phyloP scores from a whole-genome alignment of 441 rosid species.

The Erysimum pusillum region DNA sequence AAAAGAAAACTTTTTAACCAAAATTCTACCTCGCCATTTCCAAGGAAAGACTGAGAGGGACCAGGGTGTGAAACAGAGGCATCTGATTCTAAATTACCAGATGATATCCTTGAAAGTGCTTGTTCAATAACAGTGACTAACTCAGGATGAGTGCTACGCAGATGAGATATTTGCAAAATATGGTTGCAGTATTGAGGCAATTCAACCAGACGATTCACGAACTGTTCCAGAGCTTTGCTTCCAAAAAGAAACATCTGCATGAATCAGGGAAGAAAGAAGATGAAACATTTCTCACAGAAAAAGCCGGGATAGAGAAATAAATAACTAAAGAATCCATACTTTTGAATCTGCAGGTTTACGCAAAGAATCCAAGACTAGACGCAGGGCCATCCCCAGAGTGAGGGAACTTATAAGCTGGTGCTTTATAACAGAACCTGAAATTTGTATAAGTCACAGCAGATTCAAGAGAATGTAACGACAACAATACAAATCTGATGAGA shows the following conservation, averaged over 20 bases:
- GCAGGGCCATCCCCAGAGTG: conserved; percentile 94
- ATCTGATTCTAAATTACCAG: conserved; percentile 83
- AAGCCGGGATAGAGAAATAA: conserved; percentile 16
- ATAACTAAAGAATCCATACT: conserved; percentile 52
- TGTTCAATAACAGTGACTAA: conserved; percentile 93
- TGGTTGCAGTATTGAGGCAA: conserved; percentile 99
- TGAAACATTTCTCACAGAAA: conserved; percentile 40
- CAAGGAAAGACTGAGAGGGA: conserved; percentile 61
- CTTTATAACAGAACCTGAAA: conserved; percentile 89
- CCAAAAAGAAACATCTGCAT: conserved; percentile 97
- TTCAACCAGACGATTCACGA: conserved; percentile 94
- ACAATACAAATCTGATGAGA: conserved; percentile 7
- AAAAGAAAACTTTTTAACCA: not conserved
- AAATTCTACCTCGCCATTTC: conserved; percentile 76
- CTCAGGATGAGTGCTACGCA: conserved; percentile 86
- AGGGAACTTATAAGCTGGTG: conserved; percentile 97
- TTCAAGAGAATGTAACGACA: conserved; percentile 21
- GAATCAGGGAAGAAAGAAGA: conserved; percentile 26
- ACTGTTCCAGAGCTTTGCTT: conserved; percentile 97
- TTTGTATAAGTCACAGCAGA: conserved; percentile 24
- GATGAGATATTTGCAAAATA: conserved; percentile 96
- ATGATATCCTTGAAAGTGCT: conserved; percentile 87
- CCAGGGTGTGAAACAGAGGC: conserved; percentile 61
- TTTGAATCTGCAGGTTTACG: conserved; percentile 99
- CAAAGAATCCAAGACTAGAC: conserved; percentile 94